Evolutionary conservation across 2,329 filamentous ascomycete species (phyloP).

Genomic region (Exophiala dermatitidis): DNA sequence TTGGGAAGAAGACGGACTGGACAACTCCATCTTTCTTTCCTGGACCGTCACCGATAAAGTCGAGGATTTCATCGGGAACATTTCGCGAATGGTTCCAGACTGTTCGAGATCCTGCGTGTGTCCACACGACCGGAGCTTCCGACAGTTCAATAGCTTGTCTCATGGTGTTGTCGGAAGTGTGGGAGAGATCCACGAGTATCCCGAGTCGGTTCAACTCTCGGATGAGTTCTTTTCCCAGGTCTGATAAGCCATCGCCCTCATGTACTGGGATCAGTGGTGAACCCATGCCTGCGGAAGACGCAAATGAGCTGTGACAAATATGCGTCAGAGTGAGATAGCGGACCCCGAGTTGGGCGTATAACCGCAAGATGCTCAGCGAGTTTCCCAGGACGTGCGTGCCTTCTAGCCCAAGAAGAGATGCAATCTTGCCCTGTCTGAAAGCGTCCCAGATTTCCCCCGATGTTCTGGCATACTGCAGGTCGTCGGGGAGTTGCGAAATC

Average conservation of each 20-base stretch:
- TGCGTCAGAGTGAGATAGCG: slow-evolving; percentile 28
- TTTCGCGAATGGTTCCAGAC: neutral
- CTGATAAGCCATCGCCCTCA: slow-evolving; percentile 22
- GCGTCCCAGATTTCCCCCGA: slow-evolving; percentile 9
- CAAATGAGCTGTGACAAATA: slow-evolving; percentile 30
- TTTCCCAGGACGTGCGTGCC: slow-evolving; percentile 29
- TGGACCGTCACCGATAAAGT: slow-evolving; percentile 4
- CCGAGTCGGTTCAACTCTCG: slow-evolving; percentile 29
- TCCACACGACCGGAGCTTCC: slow-evolving; percentile 28
- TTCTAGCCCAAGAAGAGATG: slow-evolving; percentile 28
- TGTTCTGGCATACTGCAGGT: slow-evolving; percentile 12
- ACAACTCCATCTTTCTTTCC: slow-evolving; percentile 12
- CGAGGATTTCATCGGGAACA: neutral
- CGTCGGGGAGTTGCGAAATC: slow-evolving; percentile 9
- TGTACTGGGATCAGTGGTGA: slow-evolving; percentile 8
- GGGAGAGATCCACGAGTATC: slow-evolving; percentile 29
- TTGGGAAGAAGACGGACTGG: neutral
- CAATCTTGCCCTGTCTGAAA: slow-evolving; percentile 24
- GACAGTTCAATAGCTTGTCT: slow-evolving; percentile 23
- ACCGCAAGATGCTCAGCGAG: slow-evolving; percentile 25
- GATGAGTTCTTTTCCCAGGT: slow-evolving; percentile 26
- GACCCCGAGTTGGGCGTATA: slow-evolving; percentile 26
- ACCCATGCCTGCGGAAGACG: slow-evolving; percentile 23
- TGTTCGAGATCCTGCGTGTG: slow-evolving; percentile 20
- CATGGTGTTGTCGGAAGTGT: slow-evolving; percentile 27